Percentiles rank a stretch among this genome's conserved stretches.
Conservation (phyloP, 345 rosid genomes). For the Moricandia arvensis region DNA sequence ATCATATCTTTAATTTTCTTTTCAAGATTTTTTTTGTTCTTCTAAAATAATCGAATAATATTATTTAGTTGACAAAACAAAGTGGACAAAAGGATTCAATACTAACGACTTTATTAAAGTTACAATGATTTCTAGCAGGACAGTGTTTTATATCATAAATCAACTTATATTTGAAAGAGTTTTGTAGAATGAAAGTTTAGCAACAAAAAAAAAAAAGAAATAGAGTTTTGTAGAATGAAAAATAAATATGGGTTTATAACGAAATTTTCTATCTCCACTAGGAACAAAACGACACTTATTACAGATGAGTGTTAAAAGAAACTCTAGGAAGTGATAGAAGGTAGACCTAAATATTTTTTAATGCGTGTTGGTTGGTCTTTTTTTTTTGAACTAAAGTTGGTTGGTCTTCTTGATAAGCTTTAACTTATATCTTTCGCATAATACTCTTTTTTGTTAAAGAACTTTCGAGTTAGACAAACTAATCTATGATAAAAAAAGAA, state of each 20-base stretch:
- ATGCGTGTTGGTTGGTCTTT: not conserved
- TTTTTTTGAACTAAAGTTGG: no score
- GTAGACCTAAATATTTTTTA: conserved; percentile 17
- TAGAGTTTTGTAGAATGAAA: not conserved
- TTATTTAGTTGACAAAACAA: conserved; percentile 23
- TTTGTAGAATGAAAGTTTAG: not conserved
- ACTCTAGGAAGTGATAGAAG: conserved; percentile 28
- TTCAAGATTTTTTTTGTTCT: conserved; percentile 1
- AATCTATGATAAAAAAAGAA: not conserved
- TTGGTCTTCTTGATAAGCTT: not conserved
- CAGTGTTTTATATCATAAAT: conserved; percentile 17
- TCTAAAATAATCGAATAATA: not conserved
- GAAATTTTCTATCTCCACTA: conserved; percentile 12
- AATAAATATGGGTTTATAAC: not conserved
- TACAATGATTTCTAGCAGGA: conserved; percentile 27
- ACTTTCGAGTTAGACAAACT: not conserved
- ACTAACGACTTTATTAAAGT: conserved; percentile 26
- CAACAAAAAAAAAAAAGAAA: no score
- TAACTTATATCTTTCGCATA: not conserved
- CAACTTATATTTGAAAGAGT: not conserved
- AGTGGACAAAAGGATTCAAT: conserved; percentile 23
- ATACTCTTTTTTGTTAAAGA: not conserved
- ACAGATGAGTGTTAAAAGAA: conserved; percentile 10
- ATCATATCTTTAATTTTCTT: conserved; percentile 14
- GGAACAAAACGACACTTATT: conserved; percentile 5